Percentiles rank a stretch among this genome's conserved stretches.
Evolutionary conservation across 352 stramenopile species (phyloP).

Genomic region (Phytophthora crassamura): DNA sequence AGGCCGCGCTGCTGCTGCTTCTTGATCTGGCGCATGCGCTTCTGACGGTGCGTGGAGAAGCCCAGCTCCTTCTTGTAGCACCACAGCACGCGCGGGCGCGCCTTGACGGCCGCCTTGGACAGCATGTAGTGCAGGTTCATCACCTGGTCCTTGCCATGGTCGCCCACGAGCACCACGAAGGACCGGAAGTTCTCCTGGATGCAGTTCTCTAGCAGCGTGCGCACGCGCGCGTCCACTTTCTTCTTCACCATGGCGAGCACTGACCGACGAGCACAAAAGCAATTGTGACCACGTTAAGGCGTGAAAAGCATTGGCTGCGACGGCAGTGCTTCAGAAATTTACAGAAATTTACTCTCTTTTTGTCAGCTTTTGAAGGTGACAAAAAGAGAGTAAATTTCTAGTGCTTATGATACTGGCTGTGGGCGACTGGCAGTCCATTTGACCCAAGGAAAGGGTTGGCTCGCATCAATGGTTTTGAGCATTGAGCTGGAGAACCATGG

Average conservation of each 20-base stretch:
- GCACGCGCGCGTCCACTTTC: conserved; percentile 98
- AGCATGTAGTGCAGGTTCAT: conserved; percentile 99
- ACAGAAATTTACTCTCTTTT: too few species aligned
- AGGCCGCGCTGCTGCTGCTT: conserved; percentile 94
- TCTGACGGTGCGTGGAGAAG: conserved; percentile 98
- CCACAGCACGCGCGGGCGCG: conserved; percentile 97
- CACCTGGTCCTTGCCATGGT: conserved; percentile 99
- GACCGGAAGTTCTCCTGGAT: conserved; percentile 97
- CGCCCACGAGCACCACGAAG: conserved; percentile 98
- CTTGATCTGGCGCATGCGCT: conserved; percentile 96
- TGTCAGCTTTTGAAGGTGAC: too few species aligned
- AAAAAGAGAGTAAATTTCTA: too few species aligned
- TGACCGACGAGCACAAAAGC: conserved; percentile 3
- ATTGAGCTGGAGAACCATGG: too few species aligned
- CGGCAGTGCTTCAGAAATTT: too few species aligned
- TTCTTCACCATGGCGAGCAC: conserved; percentile 96
- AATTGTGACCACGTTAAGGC: conserved; percentile 5
- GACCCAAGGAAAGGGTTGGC: too few species aligned
- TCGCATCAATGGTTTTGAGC: too few species aligned
- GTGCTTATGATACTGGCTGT: too few species aligned
- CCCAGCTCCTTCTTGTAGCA: conserved; percentile 99
- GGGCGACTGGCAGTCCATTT: too few species aligned
- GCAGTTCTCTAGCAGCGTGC: conserved; percentile 97
- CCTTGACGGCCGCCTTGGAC: conserved; percentile 94
- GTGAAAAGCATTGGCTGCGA: conserved; percentile 30